Evolutionary conservation across 352 stramenopile genomes (phyloP).

Genomic region (Aphanomyces stellatus): DNA sequence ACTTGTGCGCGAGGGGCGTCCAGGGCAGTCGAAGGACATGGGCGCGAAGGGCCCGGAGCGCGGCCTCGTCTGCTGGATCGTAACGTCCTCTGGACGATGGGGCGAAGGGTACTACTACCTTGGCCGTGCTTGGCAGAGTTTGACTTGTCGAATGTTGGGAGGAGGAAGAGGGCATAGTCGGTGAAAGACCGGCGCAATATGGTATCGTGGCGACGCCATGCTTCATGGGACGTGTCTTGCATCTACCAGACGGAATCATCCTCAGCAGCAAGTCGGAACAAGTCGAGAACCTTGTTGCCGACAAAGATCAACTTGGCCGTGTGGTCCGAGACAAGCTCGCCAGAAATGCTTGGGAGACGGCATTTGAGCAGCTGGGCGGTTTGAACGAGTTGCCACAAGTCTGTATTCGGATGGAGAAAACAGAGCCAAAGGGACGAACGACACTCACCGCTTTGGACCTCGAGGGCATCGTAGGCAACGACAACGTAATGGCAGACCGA

Average conservation of each 20-base stretch:
- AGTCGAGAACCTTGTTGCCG: conserved; percentile 45
- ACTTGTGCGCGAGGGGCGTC: conserved; percentile 22
- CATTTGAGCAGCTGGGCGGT: conserved; percentile 41
- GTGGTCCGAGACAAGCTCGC: conserved; percentile 36
- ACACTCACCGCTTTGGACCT: conserved; percentile 20
- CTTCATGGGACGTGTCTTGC: too few species aligned
- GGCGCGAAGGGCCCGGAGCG: neutral
- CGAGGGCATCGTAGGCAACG: conserved; percentile 43
- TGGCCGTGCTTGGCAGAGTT: too few species aligned
- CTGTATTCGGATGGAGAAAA: neutral
- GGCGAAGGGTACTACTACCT: too few species aligned
- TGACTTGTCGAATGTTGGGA: too few species aligned
- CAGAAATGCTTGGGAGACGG: conserved; percentile 53
- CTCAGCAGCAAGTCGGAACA: too few species aligned
- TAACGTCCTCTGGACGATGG: too few species aligned
- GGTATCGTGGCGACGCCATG: neutral
- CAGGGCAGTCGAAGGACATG: conserved; percentile 22
- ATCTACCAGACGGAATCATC: too few species aligned
- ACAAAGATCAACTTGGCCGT: conserved; percentile 51
- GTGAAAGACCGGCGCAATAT: conserved; percentile 22
- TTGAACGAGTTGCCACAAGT: conserved; percentile 38
- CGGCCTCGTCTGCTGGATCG: too few species aligned
- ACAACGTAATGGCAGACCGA: conserved; percentile 75
- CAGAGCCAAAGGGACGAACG: neutral
- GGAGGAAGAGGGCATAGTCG: conserved; percentile 19